Conservation (phyloP, 78 protist genomes). For the Dictyostelium citrinum region DNA sequence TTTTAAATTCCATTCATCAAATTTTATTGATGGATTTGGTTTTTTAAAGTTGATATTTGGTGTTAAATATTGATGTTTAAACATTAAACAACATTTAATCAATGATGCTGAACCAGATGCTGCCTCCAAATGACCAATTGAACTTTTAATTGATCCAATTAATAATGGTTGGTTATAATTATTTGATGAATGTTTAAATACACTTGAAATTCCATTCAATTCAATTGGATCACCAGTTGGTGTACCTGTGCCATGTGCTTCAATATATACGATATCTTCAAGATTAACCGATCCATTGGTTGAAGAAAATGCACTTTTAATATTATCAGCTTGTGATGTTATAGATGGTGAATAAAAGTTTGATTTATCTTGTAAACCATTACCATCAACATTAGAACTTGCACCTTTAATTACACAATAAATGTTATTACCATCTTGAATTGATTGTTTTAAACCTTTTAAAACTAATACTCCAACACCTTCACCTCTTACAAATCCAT, state of each 20-base stretch:
- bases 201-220: slow-evolving; percentile 14
- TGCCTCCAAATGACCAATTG: slow-evolving; percentile 84
- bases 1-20: slow-evolving; percentile 22
- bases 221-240: slow-evolving; percentile 77
- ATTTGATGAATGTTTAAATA: background rate
- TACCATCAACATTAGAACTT: slow-evolving; percentile 84
- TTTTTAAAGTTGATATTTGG: slow-evolving; percentile 3
- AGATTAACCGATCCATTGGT: slow-evolving; percentile 16
- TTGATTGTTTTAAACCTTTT: background rate
- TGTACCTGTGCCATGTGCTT: slow-evolving; percentile 83
- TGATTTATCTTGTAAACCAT: slow-evolving; percentile 24
- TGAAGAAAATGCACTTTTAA: background rate
- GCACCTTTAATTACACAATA: slow-evolving; percentile 64
- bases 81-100: slow-evolving; percentile 50
- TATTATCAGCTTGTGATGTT: background rate
- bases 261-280: slow-evolving; percentile 43
- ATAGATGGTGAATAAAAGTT: slow-evolving; percentile 14
- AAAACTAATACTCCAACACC: slow-evolving; percentile 80
- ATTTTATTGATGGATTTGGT: slow-evolving; percentile 32
- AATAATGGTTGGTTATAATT: background rate
- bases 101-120: slow-evolving; percentile 63
- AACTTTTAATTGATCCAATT: slow-evolving; percentile 77
- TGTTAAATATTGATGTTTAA: background rate
- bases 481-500: slow-evolving; percentile 91
- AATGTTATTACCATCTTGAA: slow-evolving; percentile 29